phyloP scores from a whole-genome alignment of 768 basidiomycete species.

The Mycena belliarum region DNA sequence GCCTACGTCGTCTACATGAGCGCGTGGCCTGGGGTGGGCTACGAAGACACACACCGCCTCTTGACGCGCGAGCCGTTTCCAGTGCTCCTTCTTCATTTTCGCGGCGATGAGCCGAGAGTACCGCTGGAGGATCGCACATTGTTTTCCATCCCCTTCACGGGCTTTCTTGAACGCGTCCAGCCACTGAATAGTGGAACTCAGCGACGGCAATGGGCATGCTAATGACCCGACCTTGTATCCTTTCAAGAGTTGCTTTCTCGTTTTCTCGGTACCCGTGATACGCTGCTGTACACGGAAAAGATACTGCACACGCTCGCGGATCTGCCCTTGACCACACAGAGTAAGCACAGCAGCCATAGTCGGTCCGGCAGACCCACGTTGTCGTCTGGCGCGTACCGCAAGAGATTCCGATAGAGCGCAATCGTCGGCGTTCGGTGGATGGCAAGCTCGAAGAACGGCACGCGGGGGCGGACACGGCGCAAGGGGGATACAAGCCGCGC shows the following conservation, averaged over 20 bases:
- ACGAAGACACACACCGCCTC: slow-evolving; percentile 50
- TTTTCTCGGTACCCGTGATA: slow-evolving; percentile 53
- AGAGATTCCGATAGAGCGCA: slow-evolving; percentile 68
- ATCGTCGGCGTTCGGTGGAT: slow-evolving; percentile 78
- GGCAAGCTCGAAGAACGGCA: slow-evolving; percentile 67
- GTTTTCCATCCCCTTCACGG: slow-evolving; percentile 49
- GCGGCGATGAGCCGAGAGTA: slow-evolving; percentile 60
- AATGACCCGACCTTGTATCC: slow-evolving; percentile 64
- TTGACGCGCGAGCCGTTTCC: slow-evolving; percentile 46
- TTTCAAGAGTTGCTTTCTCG: slow-evolving; percentile 45
- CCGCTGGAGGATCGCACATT: slow-evolving; percentile 48
- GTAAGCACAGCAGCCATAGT: neutral
- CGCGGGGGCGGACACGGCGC: slow-evolving; percentile 57
- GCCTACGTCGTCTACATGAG: slow-evolving; percentile 37
- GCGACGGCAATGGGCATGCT: slow-evolving; percentile 5
- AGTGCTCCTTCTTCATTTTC: slow-evolving; percentile 50
- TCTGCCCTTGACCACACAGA: slow-evolving; percentile 38
- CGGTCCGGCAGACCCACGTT: slow-evolving; percentile 41
- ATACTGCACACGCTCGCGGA: slow-evolving; percentile 54
- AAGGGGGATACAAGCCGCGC: slow-evolving; percentile 56
- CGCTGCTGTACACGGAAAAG: slow-evolving; percentile 55
- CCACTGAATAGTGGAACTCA: slow-evolving; percentile 43
- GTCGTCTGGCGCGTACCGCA: slow-evolving; percentile 54
- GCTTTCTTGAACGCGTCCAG: slow-evolving; percentile 59
- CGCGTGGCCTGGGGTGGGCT: neutral